Conservation (phyloP, 208 protist genomes). For the Leishmania aethiopica region DNA sequence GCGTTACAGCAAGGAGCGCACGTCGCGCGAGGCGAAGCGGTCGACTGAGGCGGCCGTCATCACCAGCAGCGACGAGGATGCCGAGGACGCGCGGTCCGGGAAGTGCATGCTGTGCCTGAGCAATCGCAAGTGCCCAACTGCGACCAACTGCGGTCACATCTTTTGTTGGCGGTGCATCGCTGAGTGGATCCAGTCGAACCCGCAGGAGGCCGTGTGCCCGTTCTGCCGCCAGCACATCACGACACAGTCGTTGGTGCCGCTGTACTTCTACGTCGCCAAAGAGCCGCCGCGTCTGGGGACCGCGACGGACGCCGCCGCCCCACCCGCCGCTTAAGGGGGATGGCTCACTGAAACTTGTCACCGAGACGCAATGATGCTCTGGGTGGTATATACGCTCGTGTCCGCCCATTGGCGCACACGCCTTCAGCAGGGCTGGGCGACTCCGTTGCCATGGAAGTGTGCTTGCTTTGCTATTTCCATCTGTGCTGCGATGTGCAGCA, state of each 20-base stretch:
- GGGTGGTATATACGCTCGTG: not conserved
- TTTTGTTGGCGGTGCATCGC: conserved; percentile 91
- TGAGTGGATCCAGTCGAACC: conserved; percentile 86
- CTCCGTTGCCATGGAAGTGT: not conserved
- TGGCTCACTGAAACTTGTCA: not conserved
- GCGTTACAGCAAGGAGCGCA: conserved; percentile 43
- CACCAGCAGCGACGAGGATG: conserved; percentile 53
- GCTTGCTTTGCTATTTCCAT: not conserved
- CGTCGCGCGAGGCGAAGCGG: conserved; percentile 13
- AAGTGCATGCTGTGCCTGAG: conserved; percentile 90
- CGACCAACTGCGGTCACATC: conserved; percentile 83
- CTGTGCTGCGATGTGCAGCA: not conserved
- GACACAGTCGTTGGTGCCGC: conserved; percentile 70
- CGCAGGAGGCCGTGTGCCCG: conserved; percentile 78
- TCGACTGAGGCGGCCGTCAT: conserved; percentile 13
- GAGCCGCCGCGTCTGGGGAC: conserved; percentile 46
- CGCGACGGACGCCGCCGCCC: conserved; percentile 3
- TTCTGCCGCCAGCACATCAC: conserved; percentile 88
- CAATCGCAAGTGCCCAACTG: conserved; percentile 73
- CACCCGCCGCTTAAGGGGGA: not conserved
- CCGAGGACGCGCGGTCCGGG: conserved; percentile 43
- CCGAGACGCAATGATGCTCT: not conserved
- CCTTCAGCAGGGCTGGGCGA: not conserved
- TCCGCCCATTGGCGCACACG: not conserved
- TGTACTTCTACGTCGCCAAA: conserved; percentile 83